Evolutionary conservation across 1,284 basidiomycete species (phyloP), one percentile per base, ranked within the genome.

Genomic region (Vanrija sp.): DNA sequence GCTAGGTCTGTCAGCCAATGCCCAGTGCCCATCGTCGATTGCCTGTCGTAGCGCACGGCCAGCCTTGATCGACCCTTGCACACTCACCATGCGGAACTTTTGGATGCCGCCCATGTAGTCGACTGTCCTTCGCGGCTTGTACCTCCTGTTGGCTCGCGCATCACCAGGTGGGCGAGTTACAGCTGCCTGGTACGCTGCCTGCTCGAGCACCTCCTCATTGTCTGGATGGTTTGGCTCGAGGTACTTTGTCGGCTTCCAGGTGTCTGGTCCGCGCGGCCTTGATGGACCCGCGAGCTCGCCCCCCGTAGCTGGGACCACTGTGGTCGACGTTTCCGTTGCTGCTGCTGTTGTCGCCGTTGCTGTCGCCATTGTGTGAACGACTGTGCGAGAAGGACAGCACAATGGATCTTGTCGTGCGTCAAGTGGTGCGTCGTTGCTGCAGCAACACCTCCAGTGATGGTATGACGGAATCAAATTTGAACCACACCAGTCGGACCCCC

Each of bases 91-190:
- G 50, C 81, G 77, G 88, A 88, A 95, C 60, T 89, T 82, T 16
- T 88, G 88, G 71, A 95, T 81, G 2, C 86, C 85, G 25, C 91
- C 91, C 66, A 89, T 89, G 71, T 93, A 96, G 77, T 98, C 95
- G 14, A 98, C 91, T 15, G 95, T 98, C 72, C 92, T 79, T 57
- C 95, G 80, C 19, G 95, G 93, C 64, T 92, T 83, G 54, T 91
- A 92, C 78, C 93, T 92, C 79, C 92, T 91, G 61, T 91, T 82
- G 6, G 80, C 76, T 83, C 91, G 34, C 82, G 64, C 66, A 58
- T 69, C 67, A 29, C 67, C 71, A 23, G 62, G 67, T 63, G 47
- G 75, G 62, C 60, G 61, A 1, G 73, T 75, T n/a, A 80, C 86
- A 3, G 89, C 81, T 0, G 78, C 87, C 68, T 88, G 79, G 68